Base-by-base conservation (phyloP, 495 filamentous ascomycete genomes). In the Choiromyces venosus region DNA sequence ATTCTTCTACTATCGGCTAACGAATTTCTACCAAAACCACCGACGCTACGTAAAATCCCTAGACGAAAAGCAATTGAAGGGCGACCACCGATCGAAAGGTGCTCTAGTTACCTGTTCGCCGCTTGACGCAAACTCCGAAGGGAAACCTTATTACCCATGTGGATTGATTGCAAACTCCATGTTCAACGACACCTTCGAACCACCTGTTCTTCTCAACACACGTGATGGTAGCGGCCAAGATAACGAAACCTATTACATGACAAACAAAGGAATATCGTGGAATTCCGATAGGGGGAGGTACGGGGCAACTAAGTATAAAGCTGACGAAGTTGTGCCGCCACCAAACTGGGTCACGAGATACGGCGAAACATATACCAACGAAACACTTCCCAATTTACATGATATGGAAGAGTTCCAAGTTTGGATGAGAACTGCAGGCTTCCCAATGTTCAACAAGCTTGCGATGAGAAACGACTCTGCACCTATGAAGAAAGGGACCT, bases 21-120 rank as follows among this genome's bases (percentile, higher is more conserved):
- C 93, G 42, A 96, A 99, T 82, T 97, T 99, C 85, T 97, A 97
- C 84, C 95, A 97, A 82, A 99, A 99, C 83, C 94, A 99, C 81
- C 90, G 94, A 71, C 90, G 94, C 82, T 99, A 97, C 76, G 93
- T 97, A 56, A 90, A 91, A 76, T 97, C 93, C 4, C 87, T 96
- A 76, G 90, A 93, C 79, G 85, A 89, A 68, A 87, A 92, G 75
- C 94, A 99, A 82, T 83, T 99, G 39, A 87, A 89, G 68, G 95
- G 93, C 69, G 85, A 90, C n/a, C 87, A 87, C 21, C 85, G 91
- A 39, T 83, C 85, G 33, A 86, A 86, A 71, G 65, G 70, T 37
- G 86, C 86, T 14, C 90, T 97, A 76, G 83, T 87, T 68, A 83
- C 86, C 66, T 99, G 94, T 83, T 86, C 90, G 40, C 94, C 94